Evolutionary conservation across 768 basidiomycete genomes (phyloP).

Genomic region (Cubamyces sp.): DNA sequence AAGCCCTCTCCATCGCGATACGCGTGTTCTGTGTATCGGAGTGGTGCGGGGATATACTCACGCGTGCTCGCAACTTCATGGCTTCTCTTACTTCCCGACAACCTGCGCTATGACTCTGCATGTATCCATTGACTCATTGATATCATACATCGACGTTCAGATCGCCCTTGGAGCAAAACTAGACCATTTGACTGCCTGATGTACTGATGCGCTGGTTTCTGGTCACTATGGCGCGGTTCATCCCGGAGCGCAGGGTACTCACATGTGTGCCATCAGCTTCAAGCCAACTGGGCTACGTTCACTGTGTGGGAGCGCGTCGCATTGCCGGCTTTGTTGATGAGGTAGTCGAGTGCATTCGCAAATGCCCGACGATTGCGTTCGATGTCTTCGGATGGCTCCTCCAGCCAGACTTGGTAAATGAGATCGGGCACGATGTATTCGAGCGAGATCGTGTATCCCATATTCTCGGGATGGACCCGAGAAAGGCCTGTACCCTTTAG

Average conservation of each 20-base stretch:
- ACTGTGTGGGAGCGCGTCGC: background rate
- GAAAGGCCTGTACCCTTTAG: background rate
- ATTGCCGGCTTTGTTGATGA: background rate
- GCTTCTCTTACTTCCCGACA: too few species aligned
- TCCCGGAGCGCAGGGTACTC: too few species aligned
- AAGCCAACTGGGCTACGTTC: background rate
- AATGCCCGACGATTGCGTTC: background rate
- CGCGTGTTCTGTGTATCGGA: background rate
- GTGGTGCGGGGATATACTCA: background rate
- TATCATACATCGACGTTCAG: too few species aligned
- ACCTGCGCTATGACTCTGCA: too few species aligned
- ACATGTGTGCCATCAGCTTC: too few species aligned
- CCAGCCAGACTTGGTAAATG: background rate
- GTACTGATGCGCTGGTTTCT: too few species aligned
- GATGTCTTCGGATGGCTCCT: background rate
- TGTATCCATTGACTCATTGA: too few species aligned
- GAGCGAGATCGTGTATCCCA: background rate
- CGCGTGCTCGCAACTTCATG: background rate
- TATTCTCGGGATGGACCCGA: background rate
- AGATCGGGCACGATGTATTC: background rate
- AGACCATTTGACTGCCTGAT: too few species aligned
- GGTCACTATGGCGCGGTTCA: too few species aligned
- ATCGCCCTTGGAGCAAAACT: background rate
- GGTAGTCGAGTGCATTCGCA: background rate
- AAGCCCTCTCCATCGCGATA: background rate